Evolutionary conservation across 306 rosid genomes (phyloP).

Genomic region (Castanospermum australe): DNA sequence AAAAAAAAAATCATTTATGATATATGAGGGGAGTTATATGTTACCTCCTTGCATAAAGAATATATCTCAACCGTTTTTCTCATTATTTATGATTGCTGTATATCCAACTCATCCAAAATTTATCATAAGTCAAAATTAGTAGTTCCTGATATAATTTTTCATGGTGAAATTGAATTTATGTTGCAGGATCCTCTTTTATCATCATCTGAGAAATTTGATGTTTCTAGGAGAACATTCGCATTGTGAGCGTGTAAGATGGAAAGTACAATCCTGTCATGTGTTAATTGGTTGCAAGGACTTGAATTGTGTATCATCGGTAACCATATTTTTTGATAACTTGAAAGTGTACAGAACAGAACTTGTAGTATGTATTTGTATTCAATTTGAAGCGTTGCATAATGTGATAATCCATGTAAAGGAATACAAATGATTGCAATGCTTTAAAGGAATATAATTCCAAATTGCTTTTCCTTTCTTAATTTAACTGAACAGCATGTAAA

Average conservation of each 20-base stretch:
- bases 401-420: neutral
- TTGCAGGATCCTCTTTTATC: slow-evolving; percentile 68
- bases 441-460: too few relatives aligned
- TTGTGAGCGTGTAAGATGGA: slow-evolving; percentile 23
- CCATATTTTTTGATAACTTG: neutral
- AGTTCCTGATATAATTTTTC: neutral
- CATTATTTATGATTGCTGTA: neutral
- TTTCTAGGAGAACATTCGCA: slow-evolving; percentile 30
- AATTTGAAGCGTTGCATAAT: slow-evolving; percentile 3
- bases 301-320: neutral
- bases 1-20: neutral
- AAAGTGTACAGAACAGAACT: neutral
- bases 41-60: neutral
- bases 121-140: neutral
- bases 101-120: neutral
- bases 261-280: neutral
- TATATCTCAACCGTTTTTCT: neutral
- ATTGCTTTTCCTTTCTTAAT: too few relatives aligned
- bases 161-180: neutral
- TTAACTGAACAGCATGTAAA: too few relatives aligned
- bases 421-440: too few relatives aligned
- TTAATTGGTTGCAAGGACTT: neutral
- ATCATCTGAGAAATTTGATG: slow-evolving; percentile 55
- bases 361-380: neutral
- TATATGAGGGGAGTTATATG: neutral